Conservation (phyloP, 2,329 filamentous ascomycete genomes). For the Aspergillus versicolor region DNA sequence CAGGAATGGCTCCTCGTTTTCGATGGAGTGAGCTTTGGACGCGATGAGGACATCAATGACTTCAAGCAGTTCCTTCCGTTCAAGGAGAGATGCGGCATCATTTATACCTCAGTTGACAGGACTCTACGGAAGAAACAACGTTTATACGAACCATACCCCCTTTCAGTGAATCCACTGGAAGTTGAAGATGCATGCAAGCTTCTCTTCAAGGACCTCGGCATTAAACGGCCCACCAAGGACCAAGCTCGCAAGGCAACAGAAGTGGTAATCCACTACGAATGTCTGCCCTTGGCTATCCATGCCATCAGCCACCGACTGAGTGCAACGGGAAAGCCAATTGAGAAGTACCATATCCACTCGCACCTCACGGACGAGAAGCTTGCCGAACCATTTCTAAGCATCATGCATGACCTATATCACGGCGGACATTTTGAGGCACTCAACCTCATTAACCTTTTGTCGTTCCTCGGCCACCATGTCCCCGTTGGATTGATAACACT, state of each 20-base stretch:
- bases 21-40: conserved; percentile 64
- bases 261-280: conserved; percentile 62
- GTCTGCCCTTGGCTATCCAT: conserved; percentile 67
- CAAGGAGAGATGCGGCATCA: conserved; percentile 61
- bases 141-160: conserved; percentile 59
- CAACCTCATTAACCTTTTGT: conserved; percentile 64
- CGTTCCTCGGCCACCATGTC: conserved; percentile 64
- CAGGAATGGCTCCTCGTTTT: conserved; percentile 68
- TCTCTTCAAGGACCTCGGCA: conserved; percentile 62
- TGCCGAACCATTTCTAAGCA: conserved; percentile 47
- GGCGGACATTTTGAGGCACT: conserved; percentile 53
- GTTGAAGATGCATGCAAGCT: conserved; percentile 60
- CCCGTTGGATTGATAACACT: conserved; percentile 65
- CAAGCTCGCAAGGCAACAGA: conserved; percentile 60
- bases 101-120: conserved; percentile 67
- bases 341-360: conserved; percentile 57
- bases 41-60: conserved; percentile 50
- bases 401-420: conserved; percentile 47
- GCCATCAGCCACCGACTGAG: conserved; percentile 63
- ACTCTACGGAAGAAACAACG: conserved; percentile 56
- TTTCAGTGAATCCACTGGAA: conserved; percentile 57
- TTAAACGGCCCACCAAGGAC: conserved; percentile 54
- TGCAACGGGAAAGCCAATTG: conserved; percentile 60
- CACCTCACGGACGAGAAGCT: conserved; percentile 58
- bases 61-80: conserved; percentile 65